Base-by-base conservation (phyloP, 2,329 filamentous ascomycete genomes). In the Atkinsonella texensis region DNA sequence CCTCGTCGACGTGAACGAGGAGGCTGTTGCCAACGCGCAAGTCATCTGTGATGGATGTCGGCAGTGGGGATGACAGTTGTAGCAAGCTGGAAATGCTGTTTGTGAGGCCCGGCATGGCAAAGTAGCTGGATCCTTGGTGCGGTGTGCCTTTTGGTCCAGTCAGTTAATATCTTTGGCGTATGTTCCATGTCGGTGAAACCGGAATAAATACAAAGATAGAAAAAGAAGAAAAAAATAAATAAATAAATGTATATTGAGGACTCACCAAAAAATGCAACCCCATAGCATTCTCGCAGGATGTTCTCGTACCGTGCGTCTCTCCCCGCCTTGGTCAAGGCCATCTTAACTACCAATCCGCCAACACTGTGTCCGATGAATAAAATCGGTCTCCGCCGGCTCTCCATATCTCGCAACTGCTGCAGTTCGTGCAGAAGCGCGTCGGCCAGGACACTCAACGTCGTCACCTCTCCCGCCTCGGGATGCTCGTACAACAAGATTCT, bases 361-460 rank as follows among this genome's bases (percentile, higher is more conserved):
- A 83, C 70, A 46, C 79, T 81, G 52, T 84, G 80, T 11, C 73
- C 79, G 12, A 83, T 69, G 58, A 83, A 81, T 54, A 83, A 71
- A 2, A 83, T 57, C 0, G 80, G 80, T 5, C 80, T 71, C 42
- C 63, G 63, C 18, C 62, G 60, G 47, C 64, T 63, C 59, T 66
- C 63, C 0, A 57, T 59, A 5, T 54, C 54, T 20, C 73, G 62
- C 49, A 71, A 59, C 38, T 56, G 62, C 28, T 56, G 56, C 11
- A 79, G 54, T 28, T 76, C 68, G 4, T 71, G 62, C 12, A 80
- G 58, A 44, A 80, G 59, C 43, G 73, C 71, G 18, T 72, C 67
- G 1, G 76, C 74, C 23, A 79, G 63, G 0, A 57, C 54, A 3
- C 69, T 67, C 43, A 80, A 57, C 3, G 70, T 75, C 54, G 68